A percentile compares a stretch with the other conserved stretches of the same genome.
These are phyloP conservation scores for Leccinum broughii DNA, from an alignment of 768 basidiomycete species.

Conservation along the genomic window DNA sequence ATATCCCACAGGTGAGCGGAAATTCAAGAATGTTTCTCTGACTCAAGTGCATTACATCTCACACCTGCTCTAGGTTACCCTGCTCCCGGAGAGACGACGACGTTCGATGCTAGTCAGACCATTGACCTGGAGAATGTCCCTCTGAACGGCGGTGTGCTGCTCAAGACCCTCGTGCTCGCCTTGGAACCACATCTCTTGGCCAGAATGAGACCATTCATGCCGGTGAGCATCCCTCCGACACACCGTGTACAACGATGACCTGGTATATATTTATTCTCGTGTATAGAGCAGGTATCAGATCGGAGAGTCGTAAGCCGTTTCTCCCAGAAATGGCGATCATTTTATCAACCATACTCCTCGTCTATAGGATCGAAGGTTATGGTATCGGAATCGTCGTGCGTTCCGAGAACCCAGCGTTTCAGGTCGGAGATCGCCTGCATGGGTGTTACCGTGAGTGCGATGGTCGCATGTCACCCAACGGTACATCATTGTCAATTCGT, in stretches of 20 bases:
- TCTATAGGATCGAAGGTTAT: constrained; percentile 28
- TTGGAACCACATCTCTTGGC: constrained; percentile 47
- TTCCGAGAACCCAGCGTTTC: constrained; percentile 15
- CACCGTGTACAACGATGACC: background rate
- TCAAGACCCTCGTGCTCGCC: constrained; percentile 51
- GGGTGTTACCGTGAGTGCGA: constrained; percentile 30
- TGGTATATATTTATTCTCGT: background rate
- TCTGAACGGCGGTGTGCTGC: constrained; percentile 46
- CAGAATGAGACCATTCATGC: constrained; percentile 33
- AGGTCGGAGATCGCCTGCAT: constrained; percentile 17
- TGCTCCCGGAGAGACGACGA: constrained; percentile 43
- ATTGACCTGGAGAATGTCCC: constrained; percentile 51
- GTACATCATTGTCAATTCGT: constrained; percentile 14
- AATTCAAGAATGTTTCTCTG: background rate
- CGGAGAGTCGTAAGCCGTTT: constrained; percentile 6
- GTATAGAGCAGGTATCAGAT: constrained; percentile 12
- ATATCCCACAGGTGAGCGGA: constrained; percentile 19
- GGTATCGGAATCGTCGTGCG: constrained; percentile 37
- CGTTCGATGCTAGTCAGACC: constrained; percentile 43
- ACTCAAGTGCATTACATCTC: background rate
- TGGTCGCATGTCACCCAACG: background rate
- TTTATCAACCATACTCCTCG: background rate
- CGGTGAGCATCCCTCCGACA: constrained; percentile 39
- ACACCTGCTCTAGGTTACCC: background rate
- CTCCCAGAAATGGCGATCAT: background rate